Conservation (phyloP, 495 filamentous ascomycete species). For the Neurospora tetrasperma region DNA sequence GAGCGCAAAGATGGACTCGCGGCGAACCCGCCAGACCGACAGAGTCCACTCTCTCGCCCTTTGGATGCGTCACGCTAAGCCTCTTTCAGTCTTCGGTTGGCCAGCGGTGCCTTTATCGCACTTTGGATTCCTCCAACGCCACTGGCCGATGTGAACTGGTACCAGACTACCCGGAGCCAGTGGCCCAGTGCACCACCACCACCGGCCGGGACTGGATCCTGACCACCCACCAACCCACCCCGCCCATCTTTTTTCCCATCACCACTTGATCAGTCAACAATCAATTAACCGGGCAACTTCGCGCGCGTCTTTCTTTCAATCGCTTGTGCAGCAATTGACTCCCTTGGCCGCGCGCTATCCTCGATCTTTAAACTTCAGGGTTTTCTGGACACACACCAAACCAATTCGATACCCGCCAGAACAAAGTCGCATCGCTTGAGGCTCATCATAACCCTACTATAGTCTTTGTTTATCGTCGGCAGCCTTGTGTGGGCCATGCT, state of each 20-base stretch:
- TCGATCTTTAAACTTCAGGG: neutral
- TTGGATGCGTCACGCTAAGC: slow-evolving; percentile 13
- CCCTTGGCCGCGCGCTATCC: neutral
- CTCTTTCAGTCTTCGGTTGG: slow-evolving; percentile 4
- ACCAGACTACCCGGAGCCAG: too few relatives aligned
- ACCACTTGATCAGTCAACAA: neutral
- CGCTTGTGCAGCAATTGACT: too few relatives aligned
- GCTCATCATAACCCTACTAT: neutral
- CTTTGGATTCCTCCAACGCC: neutral
- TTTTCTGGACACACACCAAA: neutral
- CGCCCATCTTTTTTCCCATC: neutral
- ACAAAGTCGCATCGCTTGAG: neutral
- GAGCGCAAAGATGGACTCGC: neutral
- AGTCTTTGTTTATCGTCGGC: neutral
- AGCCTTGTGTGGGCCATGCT: neutral
- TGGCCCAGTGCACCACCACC: neutral
- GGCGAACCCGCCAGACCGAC: neutral
- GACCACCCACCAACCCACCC: neutral
- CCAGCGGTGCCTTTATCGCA: neutral
- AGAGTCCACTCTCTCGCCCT: neutral
- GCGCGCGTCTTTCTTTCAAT: neutral
- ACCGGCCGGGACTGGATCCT: neutral
- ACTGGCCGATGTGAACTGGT: neutral
- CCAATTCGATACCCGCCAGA: neutral
- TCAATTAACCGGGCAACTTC: neutral